Conservation (phyloP, 331 rosid species). For the Quercus lobata region DNA sequence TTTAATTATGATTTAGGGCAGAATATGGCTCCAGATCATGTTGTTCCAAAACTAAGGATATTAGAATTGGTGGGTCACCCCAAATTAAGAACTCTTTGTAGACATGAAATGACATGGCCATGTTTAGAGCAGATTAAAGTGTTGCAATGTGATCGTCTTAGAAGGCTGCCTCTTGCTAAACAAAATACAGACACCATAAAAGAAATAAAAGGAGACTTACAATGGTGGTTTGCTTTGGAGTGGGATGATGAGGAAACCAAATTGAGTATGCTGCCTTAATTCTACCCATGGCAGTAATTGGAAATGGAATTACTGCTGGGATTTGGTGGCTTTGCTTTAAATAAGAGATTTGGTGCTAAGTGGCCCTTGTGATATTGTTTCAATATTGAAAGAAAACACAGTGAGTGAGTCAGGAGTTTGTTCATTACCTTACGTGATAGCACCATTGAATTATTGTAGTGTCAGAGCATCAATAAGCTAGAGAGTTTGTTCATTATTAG, state of each 20-base stretch:
- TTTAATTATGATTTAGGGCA: background rate
- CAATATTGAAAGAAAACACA: too few relatives aligned
- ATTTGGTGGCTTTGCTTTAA: background rate
- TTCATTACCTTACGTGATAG: too few relatives aligned
- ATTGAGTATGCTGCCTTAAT: background rate
- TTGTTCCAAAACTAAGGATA: background rate
- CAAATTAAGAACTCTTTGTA: background rate
- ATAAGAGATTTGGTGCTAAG: background rate
- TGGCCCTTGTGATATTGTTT: too few relatives aligned
- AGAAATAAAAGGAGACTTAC: slow-evolving; percentile 11
- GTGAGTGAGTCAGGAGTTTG: too few relatives aligned
- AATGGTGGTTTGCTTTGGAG: slow-evolving; percentile 10
- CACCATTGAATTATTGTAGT: too few relatives aligned
- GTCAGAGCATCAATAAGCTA: too few relatives aligned
- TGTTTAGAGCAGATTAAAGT: background rate
- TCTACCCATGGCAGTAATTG: background rate
- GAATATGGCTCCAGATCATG: background rate
- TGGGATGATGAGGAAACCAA: background rate
- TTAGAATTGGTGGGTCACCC: slow-evolving; percentile 9
- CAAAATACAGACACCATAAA: background rate
- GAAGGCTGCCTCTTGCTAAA: background rate
- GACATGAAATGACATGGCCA: slow-evolving; percentile 3
- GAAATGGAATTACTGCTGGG: background rate
- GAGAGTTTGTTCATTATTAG: too few relatives aligned
- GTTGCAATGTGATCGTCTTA: background rate